phyloP scores from a whole-genome alignment of 1,139 yeast genomes.

The Saccharomycopsis crataegensis region DNA sequence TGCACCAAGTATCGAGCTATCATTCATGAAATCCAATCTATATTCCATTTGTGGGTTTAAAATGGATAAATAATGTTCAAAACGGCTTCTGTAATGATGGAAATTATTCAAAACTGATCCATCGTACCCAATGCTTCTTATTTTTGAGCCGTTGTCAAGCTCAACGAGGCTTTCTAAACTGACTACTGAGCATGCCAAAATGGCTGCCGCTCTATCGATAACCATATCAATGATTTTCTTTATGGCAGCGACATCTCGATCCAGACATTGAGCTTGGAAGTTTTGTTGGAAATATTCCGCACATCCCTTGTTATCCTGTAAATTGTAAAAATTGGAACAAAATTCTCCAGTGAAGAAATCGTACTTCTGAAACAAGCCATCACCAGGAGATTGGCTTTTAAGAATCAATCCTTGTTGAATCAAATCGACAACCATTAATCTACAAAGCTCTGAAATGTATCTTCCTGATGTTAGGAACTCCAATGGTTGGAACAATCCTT shows the following conservation, averaged over 20 bases:
- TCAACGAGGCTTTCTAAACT: slow-evolving; percentile 11
- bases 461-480: slow-evolving; percentile 51
- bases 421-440: slow-evolving; percentile 36
- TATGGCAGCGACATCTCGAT: slow-evolving; percentile 19
- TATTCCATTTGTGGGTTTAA: slow-evolving; percentile 10
- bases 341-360: slow-evolving; percentile 24
- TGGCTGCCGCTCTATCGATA: slow-evolving; percentile 25
- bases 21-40: slow-evolving; percentile 22
- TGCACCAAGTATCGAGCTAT: slow-evolving; percentile 26
- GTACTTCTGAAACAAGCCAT: slow-evolving; percentile 3
- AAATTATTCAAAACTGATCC: slow-evolving; percentile 27
- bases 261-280: slow-evolving; percentile 1
- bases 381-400: not conserved
- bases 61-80: slow-evolving; percentile 18
- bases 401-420: slow-evolving; percentile 23
- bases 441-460: slow-evolving; percentile 45
- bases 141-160: not conserved
- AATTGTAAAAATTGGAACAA: slow-evolving; percentile 21
- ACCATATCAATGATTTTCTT: slow-evolving; percentile 21
- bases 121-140: slow-evolving; percentile 22
- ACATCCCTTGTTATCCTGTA: not conserved
- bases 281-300: not conserved
- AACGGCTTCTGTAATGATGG: slow-evolving; percentile 17
- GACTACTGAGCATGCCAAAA: slow-evolving; percentile 23
- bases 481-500: slow-evolving; percentile 42